Conservation (phyloP, 805 yeast species). For the Candida saitoana region DNA sequence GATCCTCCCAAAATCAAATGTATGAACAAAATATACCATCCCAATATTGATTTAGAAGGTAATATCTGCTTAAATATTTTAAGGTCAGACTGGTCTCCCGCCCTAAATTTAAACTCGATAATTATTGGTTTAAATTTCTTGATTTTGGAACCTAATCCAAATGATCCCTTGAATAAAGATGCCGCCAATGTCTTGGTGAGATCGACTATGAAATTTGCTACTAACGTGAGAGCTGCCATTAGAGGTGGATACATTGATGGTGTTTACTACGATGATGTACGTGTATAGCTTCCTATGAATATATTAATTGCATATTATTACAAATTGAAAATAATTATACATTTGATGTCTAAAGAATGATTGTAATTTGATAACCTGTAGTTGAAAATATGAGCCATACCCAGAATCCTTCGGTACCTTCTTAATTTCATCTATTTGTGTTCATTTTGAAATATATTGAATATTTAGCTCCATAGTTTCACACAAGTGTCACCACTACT, state of each 20-base stretch:
- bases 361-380: too few relatives aligned
- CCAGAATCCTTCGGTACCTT: too few relatives aligned
- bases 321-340: background rate
- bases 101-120: conserved; percentile 73
- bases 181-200: conserved; percentile 60
- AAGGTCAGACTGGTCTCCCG: conserved; percentile 96
- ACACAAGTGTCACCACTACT: conserved; percentile 56
- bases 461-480: conserved; percentile 46
- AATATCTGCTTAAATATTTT: conserved; percentile 88
- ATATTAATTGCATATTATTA: conserved; percentile 1
- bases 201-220: conserved; percentile 42
- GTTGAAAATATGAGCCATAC: too few relatives aligned
- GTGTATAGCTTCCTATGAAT: conserved; percentile 8
- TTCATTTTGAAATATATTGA: background rate
- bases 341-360: background rate
- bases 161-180: conserved; percentile 88
- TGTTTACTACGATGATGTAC: conserved; percentile 60
- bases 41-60: conserved; percentile 87
- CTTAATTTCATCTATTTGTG: background rate
- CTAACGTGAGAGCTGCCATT: conserved; percentile 62
- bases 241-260: conserved; percentile 62
- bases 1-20: conserved; percentile 87
- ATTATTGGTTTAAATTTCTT: conserved; percentile 81
- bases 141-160: conserved; percentile 85
- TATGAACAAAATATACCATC: conserved; percentile 75